Evolutionary conservation across 805 yeast species (phyloP).

Genomic region (Pichia kluyveri): DNA sequence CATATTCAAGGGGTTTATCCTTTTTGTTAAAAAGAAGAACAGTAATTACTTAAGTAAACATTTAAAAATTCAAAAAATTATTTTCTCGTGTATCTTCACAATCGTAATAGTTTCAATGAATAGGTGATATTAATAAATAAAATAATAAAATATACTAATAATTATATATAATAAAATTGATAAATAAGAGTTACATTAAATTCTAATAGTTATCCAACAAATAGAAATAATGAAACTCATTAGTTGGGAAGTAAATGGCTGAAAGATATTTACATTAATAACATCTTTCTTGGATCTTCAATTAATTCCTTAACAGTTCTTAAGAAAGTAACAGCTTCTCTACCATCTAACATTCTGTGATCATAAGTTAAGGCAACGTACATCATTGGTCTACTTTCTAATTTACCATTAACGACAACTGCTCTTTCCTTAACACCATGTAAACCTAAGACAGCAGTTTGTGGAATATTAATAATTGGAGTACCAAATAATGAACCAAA

Average conservation of each 20-base stretch:
- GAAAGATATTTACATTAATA: slow-evolving; percentile 47
- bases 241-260: no score
- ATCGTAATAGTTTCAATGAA: background rate
- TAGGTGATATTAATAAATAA: background rate
- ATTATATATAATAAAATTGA: background rate
- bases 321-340: slow-evolving; percentile 96
- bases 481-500: slow-evolving; percentile 97
- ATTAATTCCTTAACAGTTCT: slow-evolving; percentile 93
- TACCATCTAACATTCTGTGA: slow-evolving; percentile 95
- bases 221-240: no score
- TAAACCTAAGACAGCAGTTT: slow-evolving; percentile 94
- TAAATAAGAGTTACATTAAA: background rate
- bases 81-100: no score
- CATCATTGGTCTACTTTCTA: slow-evolving; percentile 99
- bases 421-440: slow-evolving; percentile 98
- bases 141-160: background rate
- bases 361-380: slow-evolving; percentile 97
- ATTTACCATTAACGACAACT: slow-evolving; percentile 81
- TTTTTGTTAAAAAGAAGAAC: no score
- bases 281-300: slow-evolving; percentile 99
- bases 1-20: no score
- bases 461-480: slow-evolving; percentile 97
- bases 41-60: no score
- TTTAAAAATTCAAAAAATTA: no score
- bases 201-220: no score